Percentiles rank a stretch among this genome's conserved stretches.
Evolutionary conservation across 495 filamentous ascomycete genomes (phyloP).

Genomic region (Aspergillus hancockii): DNA sequence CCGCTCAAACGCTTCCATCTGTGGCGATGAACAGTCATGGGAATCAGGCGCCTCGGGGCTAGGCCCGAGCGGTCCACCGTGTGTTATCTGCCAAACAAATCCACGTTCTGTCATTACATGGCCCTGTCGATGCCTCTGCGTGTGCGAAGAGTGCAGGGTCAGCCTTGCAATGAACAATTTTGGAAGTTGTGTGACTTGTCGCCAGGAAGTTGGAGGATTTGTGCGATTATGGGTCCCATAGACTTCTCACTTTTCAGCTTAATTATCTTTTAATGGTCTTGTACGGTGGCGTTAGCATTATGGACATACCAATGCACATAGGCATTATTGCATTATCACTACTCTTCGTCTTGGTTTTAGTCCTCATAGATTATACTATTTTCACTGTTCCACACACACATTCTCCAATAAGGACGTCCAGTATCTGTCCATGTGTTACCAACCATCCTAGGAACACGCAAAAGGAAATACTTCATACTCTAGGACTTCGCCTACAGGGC

Average conservation of each 20-base stretch:
- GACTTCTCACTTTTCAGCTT: background rate
- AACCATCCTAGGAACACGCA: no score
- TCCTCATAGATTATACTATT: background rate
- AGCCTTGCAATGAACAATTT: constrained; percentile 96
- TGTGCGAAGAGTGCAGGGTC: constrained; percentile 94
- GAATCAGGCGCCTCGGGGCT: constrained; percentile 68
- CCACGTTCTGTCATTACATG: constrained; percentile 90
- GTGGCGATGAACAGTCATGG: constrained; percentile 49
- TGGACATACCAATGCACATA: constrained; percentile 1
- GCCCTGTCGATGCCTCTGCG: constrained; percentile 91
- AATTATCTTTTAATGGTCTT: constrained; percentile 5
- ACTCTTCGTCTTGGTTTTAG: background rate
- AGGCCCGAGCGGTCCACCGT: constrained; percentile 76
- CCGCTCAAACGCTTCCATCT: constrained; percentile 27
- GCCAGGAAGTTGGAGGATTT: constrained; percentile 83
- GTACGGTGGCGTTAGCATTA: constrained; percentile 4
- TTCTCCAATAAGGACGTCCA: no score
- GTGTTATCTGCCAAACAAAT: constrained; percentile 88
- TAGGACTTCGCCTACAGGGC: background rate
- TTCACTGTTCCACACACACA: background rate
- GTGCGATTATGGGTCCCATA: constrained; percentile 88
- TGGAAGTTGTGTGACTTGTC: constrained; percentile 90
- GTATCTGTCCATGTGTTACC: no score
- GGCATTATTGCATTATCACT: background rate
- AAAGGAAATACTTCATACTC: no score